Percentiles rank a stretch among this genome's conserved stretches.
These are phyloP conservation scores for Leersia perrieri DNA, from an alignment of 176 grass and related monocot species.

Conservation along the genomic window DNA sequence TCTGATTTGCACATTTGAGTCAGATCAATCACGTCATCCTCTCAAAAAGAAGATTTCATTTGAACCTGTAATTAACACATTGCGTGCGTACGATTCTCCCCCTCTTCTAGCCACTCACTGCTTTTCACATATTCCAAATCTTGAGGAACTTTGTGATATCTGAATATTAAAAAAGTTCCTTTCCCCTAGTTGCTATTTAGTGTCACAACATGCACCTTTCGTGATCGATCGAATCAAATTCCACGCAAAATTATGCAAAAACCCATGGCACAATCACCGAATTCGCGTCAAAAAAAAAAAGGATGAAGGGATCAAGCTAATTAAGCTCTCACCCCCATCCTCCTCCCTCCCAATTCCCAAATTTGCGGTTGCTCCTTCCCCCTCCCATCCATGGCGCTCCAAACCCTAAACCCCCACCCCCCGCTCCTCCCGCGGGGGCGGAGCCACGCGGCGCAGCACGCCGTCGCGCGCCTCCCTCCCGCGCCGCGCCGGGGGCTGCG, in stretches of 20 bases:
- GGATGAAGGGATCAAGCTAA: no score
- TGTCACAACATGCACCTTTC: not conserved
- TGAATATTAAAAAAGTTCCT: not conserved
- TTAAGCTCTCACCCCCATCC: slow-evolving; percentile 17
- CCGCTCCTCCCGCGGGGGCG: slow-evolving; percentile 16
- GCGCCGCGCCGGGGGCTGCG: slow-evolving; percentile 12
- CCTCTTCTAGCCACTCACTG: not conserved
- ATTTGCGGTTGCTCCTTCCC: not conserved
- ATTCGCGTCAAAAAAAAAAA: no score
- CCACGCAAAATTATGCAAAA: not conserved
- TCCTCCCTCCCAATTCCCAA: not conserved
- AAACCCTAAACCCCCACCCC: slow-evolving; percentile 55
- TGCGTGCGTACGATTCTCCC: not conserved
- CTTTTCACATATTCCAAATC: not conserved
- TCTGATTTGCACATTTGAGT: no score
- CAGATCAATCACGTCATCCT: no score
- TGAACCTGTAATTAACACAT: not conserved
- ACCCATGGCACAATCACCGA: not conserved
- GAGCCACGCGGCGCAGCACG: not conserved
- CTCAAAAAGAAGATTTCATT: not conserved
- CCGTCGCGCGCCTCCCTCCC: not conserved
- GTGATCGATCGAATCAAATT: not conserved
- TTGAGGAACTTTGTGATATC: no score
- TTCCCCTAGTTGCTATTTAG: no score
- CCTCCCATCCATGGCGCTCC: slow-evolving; percentile 38